These are phyloP conservation scores for Pichia sp. DNA, from an alignment of 1,139 yeast genomes.

Conservation along the genomic window DNA sequence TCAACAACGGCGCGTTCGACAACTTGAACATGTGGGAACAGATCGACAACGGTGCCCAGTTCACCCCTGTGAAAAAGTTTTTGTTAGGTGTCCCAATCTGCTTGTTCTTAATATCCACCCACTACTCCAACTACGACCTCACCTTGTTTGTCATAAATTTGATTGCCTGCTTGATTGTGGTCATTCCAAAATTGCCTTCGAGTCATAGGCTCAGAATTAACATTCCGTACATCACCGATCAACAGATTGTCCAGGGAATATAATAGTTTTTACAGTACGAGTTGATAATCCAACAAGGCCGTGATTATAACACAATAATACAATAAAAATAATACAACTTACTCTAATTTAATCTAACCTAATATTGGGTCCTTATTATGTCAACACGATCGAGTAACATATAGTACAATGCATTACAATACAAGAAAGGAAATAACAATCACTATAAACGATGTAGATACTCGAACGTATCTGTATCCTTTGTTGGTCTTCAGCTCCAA, in stretches of 20 bases:
- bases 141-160: conserved; percentile 76
- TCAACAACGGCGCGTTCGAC: conserved; percentile 94
- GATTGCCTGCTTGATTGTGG: conserved; percentile 72
- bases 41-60: conserved; percentile 93
- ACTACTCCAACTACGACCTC: conserved; percentile 81
- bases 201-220: conserved; percentile 75
- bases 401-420: background rate
- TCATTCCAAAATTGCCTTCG: conserved; percentile 84
- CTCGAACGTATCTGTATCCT: background rate
- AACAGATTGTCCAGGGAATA: conserved; percentile 29
- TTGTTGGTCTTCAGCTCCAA: background rate
- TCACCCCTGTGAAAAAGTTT: conserved; percentile 93
- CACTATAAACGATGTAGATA: background rate
- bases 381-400: background rate
- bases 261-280: background rate
- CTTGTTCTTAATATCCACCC: conserved; percentile 81
- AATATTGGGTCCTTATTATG: background rate
- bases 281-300: background rate
- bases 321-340: background rate
- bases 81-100: conserved; percentile 86
- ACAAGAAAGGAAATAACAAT: background rate
- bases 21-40: conserved; percentile 99
- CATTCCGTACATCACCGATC: conserved; percentile 41
- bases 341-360: background rate
- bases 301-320: background rate